Evolutionary conservation across 805 yeast genomes (phyloP), one percentile per base, ranked within the genome.

Genomic region (Candida sonorensis): DNA sequence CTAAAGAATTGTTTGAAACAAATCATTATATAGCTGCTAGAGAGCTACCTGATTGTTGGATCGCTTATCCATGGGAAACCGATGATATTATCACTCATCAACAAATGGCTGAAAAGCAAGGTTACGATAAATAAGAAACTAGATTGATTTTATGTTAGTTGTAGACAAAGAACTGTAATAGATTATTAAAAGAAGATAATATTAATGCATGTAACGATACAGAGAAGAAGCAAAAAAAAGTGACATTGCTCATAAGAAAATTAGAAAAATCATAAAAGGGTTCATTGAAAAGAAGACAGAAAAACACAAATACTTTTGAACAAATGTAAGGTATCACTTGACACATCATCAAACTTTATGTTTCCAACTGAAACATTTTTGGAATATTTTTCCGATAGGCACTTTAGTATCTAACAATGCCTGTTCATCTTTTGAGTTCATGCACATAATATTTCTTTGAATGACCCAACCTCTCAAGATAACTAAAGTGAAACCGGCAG

Each of bases 1-100:
- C 90, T 1, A 67, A 64, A 13, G 78, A 74, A 26, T 69, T 82
- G 46, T 61, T 73, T 62, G 61, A 72, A 26, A 75, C 72, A 31
- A 67, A 69, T 41, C 48, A 53, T 30, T 82, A 82, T 58, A 73
- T 79, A 44, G 87, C 81, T 33, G 87, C 86, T 13, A 72, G 81
- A 59, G 65, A 73, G 24, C 83, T 81, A 27, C 87, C 82, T 22
- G 92, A 83, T 50, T 67, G 67, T 36, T 82, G 94, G 94, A 81
- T 79, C 44, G 88, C 92, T 15, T 82, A 82, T 50, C 94, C 94
- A 28, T 82, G 94, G 94, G 92, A 82, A 55, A 71, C 81, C 13
- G 68, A 70, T 35, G 88, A 82, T 55, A 81, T 82, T 49, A 86
- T 78, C 16, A 64, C 61, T 54, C 92, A 82, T 46, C 80, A 83